phyloP scores from a whole-genome alignment of 495 filamentous ascomycete genomes.

The Schizothecium vesticola region DNA sequence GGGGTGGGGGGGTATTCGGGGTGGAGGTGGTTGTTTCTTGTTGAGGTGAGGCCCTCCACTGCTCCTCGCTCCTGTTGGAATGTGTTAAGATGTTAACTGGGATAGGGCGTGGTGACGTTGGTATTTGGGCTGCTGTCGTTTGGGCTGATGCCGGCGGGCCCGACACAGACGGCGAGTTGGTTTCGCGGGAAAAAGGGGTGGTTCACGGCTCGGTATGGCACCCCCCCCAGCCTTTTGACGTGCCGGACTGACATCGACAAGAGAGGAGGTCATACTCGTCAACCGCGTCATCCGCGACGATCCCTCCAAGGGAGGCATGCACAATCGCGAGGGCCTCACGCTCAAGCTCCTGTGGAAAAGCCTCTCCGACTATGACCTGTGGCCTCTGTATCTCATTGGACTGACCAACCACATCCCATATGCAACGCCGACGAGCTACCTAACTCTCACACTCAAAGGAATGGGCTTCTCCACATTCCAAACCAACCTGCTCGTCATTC shows the following conservation, averaged over 20 bases:
- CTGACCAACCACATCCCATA: constrained; percentile 54
- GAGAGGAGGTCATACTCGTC: constrained; percentile 48
- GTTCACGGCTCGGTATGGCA: constrained; percentile 42
- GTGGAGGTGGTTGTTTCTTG: constrained; percentile 57
- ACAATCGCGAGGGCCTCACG: constrained; percentile 40
- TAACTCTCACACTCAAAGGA: constrained; percentile 56
- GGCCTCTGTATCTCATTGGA: constrained; percentile 64
- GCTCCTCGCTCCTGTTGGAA: not conserved
- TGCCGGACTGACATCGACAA: constrained; percentile 19
- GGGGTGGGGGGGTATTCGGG: constrained; percentile 46
- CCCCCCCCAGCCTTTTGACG: not conserved
- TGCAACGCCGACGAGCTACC: constrained; percentile 50
- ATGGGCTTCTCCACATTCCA: constrained; percentile 62
- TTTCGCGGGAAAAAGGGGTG: constrained; percentile 41
- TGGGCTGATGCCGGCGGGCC: constrained; percentile 49
- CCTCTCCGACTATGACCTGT: constrained; percentile 65
- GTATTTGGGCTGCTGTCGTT: constrained; percentile 46
- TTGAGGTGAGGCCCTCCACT: too few relatives aligned
- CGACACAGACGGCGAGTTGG: constrained; percentile 46
- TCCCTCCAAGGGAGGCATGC: constrained; percentile 46
- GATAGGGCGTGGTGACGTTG: constrained; percentile 41
- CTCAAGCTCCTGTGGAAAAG: constrained; percentile 52
- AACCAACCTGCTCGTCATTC: constrained; percentile 51
- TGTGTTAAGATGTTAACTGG: not conserved
- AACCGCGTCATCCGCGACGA: constrained; percentile 48